phyloP scores from a whole-genome alignment of 2,329 filamentous ascomycete genomes.

The Cladosporium sp. region DNA sequence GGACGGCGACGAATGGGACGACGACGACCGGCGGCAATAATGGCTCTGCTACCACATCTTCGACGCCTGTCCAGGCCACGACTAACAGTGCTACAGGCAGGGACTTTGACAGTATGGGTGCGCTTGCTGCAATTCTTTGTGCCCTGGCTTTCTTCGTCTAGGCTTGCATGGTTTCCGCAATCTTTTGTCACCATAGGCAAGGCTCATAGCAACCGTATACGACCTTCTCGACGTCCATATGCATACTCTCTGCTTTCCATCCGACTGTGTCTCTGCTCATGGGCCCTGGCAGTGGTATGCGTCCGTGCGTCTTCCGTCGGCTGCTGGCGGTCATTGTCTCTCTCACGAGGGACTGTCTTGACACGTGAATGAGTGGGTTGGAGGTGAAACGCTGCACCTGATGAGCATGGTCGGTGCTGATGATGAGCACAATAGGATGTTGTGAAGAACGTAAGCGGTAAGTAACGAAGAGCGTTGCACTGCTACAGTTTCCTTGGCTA shows the following conservation, averaged over 20 bases:
- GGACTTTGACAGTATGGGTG: constrained; percentile 20
- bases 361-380: neutral
- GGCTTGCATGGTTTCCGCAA: neutral
- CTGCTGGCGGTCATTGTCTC: neutral
- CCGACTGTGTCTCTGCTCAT: neutral
- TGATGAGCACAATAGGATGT: neutral
- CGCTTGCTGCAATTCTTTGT: constrained; percentile 21
- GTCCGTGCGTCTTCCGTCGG: neutral
- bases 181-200: neutral
- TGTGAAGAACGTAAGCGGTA: neutral
- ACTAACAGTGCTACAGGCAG: constrained; percentile 8
- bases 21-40: neutral
- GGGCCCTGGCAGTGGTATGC: neutral
- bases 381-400: neutral
- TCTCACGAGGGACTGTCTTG: neutral
- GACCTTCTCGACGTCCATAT: neutral
- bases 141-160: constrained; percentile 19
- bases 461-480: neutral
- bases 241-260: neutral
- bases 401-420: neutral
- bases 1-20: neutral
- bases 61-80: neutral
- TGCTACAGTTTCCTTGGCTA: neutral
- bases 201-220: neutral
- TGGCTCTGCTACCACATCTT: neutral